These are phyloP conservation scores for Thelephora aurantiotincta DNA, from an alignment of 768 basidiomycete genomes.

Conservation along the genomic window DNA sequence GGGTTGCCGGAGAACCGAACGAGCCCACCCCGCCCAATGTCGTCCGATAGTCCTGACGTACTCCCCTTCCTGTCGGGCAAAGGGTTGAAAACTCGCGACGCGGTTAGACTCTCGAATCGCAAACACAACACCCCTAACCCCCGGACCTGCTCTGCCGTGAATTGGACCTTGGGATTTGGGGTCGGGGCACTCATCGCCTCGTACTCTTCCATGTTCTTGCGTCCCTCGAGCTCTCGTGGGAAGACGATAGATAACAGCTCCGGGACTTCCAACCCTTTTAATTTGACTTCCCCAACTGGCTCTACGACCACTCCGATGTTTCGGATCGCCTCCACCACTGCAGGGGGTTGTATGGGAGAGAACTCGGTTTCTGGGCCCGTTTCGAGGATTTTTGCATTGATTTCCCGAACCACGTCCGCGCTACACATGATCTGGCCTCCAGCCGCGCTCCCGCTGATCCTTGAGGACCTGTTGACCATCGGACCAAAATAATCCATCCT, in stretches of 20 bases:
- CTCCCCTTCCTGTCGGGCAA: conserved; percentile 29
- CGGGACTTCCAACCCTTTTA: conserved; percentile 89
- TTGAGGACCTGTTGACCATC: conserved; percentile 87
- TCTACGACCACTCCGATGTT: conserved; percentile 56
- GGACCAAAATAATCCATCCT: conserved; percentile 99
- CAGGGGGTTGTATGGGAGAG: conserved; percentile 37
- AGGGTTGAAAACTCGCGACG: conserved; percentile 42
- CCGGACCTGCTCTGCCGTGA: conserved; percentile 60
- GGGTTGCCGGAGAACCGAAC: conserved; percentile 43
- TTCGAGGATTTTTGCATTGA: conserved; percentile 44
- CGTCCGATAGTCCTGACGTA: conserved; percentile 18
- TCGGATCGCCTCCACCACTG: conserved; percentile 63
- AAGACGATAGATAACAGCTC: conserved; percentile 81
- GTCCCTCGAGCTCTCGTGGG: conserved; percentile 56
- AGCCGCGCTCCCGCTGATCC: conserved; percentile 68
- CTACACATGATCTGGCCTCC: conserved; percentile 94
- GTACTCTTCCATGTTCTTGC: conserved; percentile 41
- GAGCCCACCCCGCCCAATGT: conserved; percentile 5
- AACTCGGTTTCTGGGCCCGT: conserved; percentile 42
- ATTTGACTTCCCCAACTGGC: conserved; percentile 77
- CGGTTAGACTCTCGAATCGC: conserved; percentile 65
- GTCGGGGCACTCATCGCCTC: conserved; percentile 14
- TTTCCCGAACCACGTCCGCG: conserved; percentile 74
- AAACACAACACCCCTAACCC: conserved; percentile 62
- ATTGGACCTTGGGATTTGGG: conserved; percentile 37